Conservation (phyloP, 495 filamentous ascomycete genomes). For the Massariosphaeria phaeospora region DNA sequence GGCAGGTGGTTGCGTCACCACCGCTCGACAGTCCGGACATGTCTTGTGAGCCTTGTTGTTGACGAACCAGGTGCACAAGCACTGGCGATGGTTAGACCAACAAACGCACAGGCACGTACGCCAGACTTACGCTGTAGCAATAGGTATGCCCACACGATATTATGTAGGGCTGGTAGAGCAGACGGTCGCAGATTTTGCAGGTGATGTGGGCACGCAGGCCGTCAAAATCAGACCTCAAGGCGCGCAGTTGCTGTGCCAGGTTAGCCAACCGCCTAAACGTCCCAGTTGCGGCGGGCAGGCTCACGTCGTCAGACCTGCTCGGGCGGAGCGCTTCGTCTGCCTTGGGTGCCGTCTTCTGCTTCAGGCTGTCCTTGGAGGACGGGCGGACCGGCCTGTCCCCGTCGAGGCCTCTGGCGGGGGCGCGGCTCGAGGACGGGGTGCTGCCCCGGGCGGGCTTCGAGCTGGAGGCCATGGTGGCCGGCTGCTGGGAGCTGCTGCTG, state of each 20-base stretch:
- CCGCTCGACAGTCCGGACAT: constrained; percentile 65
- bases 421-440: constrained; percentile 5
- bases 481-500: constrained; percentile 15
- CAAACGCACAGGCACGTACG: too few species aligned
- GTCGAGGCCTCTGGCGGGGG: constrained; percentile 6
- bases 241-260: constrained; percentile 40
- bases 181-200: constrained; percentile 64
- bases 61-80: constrained; percentile 62
- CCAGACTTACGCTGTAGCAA: constrained; percentile 58
- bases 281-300: too few species aligned
- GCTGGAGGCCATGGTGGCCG: constrained; percentile 16
- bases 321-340: constrained; percentile 21
- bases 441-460: constrained; percentile 4
- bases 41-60: constrained; percentile 58
- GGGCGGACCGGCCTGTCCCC: constrained; percentile 16
- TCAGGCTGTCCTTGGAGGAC: constrained; percentile 30
- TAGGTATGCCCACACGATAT: constrained; percentile 71
- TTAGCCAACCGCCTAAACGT: too few species aligned
- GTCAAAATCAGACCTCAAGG: constrained; percentile 42
- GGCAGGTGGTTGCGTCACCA: constrained; percentile 56
- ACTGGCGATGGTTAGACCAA: constrained; percentile 44
- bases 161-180: constrained; percentile 69
- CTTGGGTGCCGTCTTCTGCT: constrained; percentile 29
- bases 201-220: constrained; percentile 45
- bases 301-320: constrained; percentile 29